Percentiles rank a stretch among this genome's conserved stretches.
phyloP scores from a whole-genome alignment of 2,329 filamentous ascomycete genomes.

The Trichoderma sp. region DNA sequence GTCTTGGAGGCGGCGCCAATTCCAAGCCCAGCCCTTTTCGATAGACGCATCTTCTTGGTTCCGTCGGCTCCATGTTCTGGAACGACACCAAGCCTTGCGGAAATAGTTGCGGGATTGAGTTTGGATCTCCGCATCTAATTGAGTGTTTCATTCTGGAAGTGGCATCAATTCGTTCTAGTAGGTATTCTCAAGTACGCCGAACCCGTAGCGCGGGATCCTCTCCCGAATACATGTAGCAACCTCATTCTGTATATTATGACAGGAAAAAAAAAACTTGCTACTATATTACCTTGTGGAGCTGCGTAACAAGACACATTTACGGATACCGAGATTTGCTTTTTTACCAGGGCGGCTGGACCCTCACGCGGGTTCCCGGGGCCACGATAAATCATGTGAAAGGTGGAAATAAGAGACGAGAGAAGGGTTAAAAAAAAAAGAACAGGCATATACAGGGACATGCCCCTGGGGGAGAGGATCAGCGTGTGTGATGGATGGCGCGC shows the following conservation, averaged over 20 bases:
- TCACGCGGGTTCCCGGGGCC: neutral
- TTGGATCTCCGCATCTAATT: neutral
- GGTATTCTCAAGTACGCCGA: neutral
- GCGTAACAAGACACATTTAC: neutral
- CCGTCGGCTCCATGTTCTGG: neutral
- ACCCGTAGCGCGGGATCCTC: neutral
- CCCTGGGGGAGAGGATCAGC: neutral
- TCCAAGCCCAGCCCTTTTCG: neutral
- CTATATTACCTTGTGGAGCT: neutral
- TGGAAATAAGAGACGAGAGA: neutral
- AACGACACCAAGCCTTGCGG: neutral
- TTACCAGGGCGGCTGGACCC: neutral
- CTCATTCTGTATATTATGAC: neutral
- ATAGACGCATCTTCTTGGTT: neutral
- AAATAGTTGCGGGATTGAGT: neutral
- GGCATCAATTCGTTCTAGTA: neutral
- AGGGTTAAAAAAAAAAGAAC: neutral
- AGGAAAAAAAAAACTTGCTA: neutral
- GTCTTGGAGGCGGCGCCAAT: neutral
- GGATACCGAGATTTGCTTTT: slow-evolving; percentile 12
- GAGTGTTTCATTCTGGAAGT: neutral
- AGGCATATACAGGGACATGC: neutral
- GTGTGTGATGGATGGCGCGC: neutral
- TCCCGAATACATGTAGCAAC: neutral
- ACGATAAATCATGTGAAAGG: neutral